These are phyloP conservation scores for Jimgerdemannia flammicorona DNA, from an alignment of 192 early-diverging fungal genomes.

Conservation along the genomic window DNA sequence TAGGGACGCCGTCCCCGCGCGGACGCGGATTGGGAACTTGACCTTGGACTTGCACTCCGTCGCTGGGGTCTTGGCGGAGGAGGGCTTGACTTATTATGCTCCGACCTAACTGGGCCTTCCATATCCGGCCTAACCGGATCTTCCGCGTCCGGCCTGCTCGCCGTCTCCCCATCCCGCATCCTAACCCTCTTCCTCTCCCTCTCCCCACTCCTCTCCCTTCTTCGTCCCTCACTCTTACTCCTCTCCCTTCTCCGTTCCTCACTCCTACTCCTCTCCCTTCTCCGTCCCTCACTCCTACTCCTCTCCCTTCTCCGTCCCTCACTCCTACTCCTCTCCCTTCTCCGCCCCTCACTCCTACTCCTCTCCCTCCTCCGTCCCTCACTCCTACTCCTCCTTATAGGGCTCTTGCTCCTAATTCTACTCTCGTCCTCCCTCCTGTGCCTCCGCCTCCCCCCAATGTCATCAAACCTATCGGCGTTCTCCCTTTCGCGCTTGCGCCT, in stretches of 20 bases:
- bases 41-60: no score
- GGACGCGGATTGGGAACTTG: no score
- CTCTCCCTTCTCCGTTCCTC: conserved; percentile 2
- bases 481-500: background rate
- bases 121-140: no score
- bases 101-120: no score
- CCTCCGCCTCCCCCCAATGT: background rate
- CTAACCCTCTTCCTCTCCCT: conserved; percentile 1
- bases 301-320: no score
- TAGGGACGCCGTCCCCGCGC: no score
- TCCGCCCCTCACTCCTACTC: conserved; percentile 15
- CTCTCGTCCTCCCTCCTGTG: background rate
- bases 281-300: no score
- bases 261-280: conserved; percentile 4
- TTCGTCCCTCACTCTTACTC: background rate
- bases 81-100: no score
- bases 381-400: background rate
- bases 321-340: conserved; percentile 8
- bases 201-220: background rate
- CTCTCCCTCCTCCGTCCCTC: conserved; percentile 8
- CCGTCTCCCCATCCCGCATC: background rate
- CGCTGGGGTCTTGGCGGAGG: no score
- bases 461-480: background rate
- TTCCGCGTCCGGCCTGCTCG: background rate
- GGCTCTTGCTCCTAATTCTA: background rate